Base-by-base conservation (phyloP, 257 asterid genomes). In the Osmanthus fragrans region DNA sequence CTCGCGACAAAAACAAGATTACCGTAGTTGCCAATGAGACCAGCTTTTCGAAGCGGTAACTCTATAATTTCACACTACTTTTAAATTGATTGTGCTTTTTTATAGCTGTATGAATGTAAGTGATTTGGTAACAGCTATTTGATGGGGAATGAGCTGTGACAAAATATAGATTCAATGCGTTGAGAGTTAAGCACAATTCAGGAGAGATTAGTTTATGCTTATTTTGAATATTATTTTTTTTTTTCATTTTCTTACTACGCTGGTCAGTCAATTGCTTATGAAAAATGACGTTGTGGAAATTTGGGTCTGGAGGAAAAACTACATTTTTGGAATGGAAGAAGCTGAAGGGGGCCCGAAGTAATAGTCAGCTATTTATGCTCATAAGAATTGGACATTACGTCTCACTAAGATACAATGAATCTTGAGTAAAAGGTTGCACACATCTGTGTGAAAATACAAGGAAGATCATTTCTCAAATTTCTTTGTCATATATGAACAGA, bases 1-100 rank as follows among this genome's bases (percentile, higher is more conserved):
- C 77, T 12, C 90, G 88, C 58, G 90, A 86, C 45, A 84, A 86
- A 77, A 79, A 81, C 51, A 86, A 86, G 82, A 76, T 86, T 67
- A 82, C 86, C 39, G 90, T 86, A 60, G 84, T 86, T 1, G 74
- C 86, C 29, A 60, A 60, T 21, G 90, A 84, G 47, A 42, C 86
- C 74, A 79, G 47, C 79, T 86, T 86, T 75, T 86, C 88, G 60
- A 86, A 86, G 80, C 25, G 90, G 88, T 86, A 79, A 29, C 4
- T 10, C 63, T 74, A 21, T 21, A 19, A 18, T 18, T 51, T 51
- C 3, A 51, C 3, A 18, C 63, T 51, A 51, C 58, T 49, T 49
- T 51, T 18, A 18, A 5, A 3, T 19, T 51, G 9, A 51, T 51
- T 51, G 63, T 39, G 9, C 63, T 19, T 51, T 19, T 51, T 6